A percentile compares a stretch with the other conserved stretches of the same genome.
phyloP scores from a whole-genome alignment of 331 rosid species.

The Phaseolus coccineus region DNA sequence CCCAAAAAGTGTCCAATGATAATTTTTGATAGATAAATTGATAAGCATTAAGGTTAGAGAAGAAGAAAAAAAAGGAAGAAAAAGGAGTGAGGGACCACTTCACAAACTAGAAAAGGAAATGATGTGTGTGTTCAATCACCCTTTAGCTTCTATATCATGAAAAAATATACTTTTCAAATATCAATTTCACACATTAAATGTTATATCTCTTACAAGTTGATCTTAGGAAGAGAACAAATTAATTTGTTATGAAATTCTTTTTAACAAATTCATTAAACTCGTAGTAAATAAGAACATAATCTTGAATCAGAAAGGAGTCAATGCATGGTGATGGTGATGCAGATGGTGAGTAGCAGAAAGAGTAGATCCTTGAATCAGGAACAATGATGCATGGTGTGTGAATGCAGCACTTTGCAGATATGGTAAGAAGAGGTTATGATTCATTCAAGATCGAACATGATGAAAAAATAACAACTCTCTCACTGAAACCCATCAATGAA shows the following conservation, averaged over 20 bases:
- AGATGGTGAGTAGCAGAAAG: not conserved
- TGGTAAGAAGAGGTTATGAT: not conserved
- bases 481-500: not conserved
- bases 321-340: too few species aligned
- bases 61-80: not conserved
- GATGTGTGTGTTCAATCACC: constrained; percentile 40
- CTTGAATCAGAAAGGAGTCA: too few species aligned
- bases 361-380: not conserved
- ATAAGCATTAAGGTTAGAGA: not conserved
- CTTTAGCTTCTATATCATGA: not conserved
- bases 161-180: too few species aligned
- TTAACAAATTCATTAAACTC: too few species aligned
- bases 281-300: too few species aligned
- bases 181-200: too few species aligned
- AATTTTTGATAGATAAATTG: not conserved
- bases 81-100: constrained; percentile 43
- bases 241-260: too few species aligned
- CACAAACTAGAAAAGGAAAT: constrained; percentile 31
- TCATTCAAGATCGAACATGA: not conserved
- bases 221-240: too few species aligned
- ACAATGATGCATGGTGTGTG: constrained; percentile 23
- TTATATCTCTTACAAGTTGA: too few species aligned
- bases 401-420: not conserved
- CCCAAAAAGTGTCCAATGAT: not conserved
- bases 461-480: not conserved